Evolutionary conservation across 225 moss, liverwort and hornwort species (phyloP).

Genomic region (Marchantia polymorpha): DNA sequence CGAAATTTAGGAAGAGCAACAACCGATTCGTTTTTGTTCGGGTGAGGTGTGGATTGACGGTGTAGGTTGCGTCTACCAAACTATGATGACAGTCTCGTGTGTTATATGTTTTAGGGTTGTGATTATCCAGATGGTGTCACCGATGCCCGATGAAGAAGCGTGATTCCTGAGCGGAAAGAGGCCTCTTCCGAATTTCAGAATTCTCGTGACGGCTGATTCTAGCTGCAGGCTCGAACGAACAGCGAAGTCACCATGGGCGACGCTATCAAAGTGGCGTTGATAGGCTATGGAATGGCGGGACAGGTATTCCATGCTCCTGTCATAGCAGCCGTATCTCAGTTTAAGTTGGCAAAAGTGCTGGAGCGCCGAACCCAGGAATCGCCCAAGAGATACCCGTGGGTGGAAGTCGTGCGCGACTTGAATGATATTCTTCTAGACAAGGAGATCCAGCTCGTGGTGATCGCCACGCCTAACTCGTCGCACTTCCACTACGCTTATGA

Average conservation of each 20-base stretch:
- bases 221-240: neutral
- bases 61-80: too few relatives aligned
- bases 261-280: slow-evolving; percentile 13
- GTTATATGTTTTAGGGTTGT: too few relatives aligned
- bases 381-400: slow-evolving; percentile 14
- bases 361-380: slow-evolving; percentile 10
- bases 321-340: slow-evolving; percentile 16
- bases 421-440: neutral
- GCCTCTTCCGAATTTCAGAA: too few relatives aligned
- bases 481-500: slow-evolving; percentile 5
- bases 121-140: too few relatives aligned
- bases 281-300: slow-evolving; percentile 14
- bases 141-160: too few relatives aligned
- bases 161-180: too few relatives aligned
- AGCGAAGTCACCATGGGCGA: neutral
- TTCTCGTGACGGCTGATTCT: too few relatives aligned
- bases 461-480: slow-evolving; percentile 16
- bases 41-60: too few relatives aligned
- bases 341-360: slow-evolving; percentile 2
- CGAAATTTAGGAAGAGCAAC: too few relatives aligned
- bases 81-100: too few relatives aligned
- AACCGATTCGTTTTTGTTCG: too few relatives aligned
- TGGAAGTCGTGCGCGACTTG: slow-evolving; percentile 21
- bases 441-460: slow-evolving; percentile 17
- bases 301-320: slow-evolving; percentile 11